Base-by-base conservation (phyloP, 1,284 basidiomycete genomes). In the Laetiporus sulphureus region DNA sequence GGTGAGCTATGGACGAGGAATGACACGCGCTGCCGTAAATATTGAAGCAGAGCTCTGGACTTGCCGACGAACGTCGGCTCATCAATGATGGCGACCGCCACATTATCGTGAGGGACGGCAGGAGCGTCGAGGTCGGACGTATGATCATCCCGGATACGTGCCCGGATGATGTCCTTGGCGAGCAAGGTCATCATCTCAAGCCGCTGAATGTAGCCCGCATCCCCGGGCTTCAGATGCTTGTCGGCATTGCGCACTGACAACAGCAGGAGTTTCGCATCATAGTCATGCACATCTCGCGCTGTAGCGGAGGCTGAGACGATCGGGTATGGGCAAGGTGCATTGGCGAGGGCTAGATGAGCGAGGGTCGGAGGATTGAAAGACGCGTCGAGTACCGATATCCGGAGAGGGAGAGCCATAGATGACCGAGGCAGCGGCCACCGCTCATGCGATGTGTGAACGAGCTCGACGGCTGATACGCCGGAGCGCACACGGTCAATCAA, bases 341-440 rank as follows among this genome's bases (percentile, higher is more conserved):
- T 73, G 15, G 80, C 80, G 34, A 97, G 78, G 0, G 87, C 83
- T 42, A 86, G 72, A 58, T 99, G 94, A 0, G 95, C 92, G 10
- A 73, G 62, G 0, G 90, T 92, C 0, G 95, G 95, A 2, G 95
- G 94, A 56, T 99, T 97, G 68, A 93, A 98, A 1, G 90, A 94
- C 0, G 91, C 86, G 57, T 98, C 94, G 25, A 98, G 74, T 15
- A 96, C 72, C 6, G 80, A 72, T 36, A 88, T 67, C 23, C 62
- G 67, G 23, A 80, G 58, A 4, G 25, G 42, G 39, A 11, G 36
- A 40, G n/a, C 30, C 2, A 41, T 30, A 15, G 38, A 45, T n/a
- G 11, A 38, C 47, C 46, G 35, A 19, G 53, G 55, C 6, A 60
- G 48, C 24, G 83, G 83, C 83, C 82, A 86, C 29, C 52, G 57